A percentile compares a stretch with the other conserved stretches of the same genome.
These are phyloP conservation scores for Candida nanaspora DNA, from an alignment of 805 yeast species.

Conservation along the genomic window DNA sequence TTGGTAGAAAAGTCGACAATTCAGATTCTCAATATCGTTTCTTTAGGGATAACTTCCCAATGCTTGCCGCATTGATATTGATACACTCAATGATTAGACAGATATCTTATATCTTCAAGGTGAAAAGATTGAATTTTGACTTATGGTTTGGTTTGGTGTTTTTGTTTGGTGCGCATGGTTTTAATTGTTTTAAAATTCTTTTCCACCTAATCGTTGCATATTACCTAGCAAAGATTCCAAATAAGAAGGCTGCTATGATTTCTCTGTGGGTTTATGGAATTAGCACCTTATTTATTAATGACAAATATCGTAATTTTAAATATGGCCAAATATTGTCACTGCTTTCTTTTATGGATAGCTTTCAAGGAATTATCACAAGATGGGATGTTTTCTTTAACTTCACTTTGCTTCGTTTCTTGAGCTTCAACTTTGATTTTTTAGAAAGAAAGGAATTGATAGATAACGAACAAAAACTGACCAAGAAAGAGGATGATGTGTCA, in stretches of 20 bases:
- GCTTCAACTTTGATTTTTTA: conserved; percentile 73
- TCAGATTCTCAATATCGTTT: conserved; percentile 86
- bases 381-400: conserved; percentile 98
- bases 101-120: conserved; percentile 17
- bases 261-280: conserved; percentile 76
- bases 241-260: conserved; percentile 31
- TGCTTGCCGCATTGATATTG: conserved; percentile 47
- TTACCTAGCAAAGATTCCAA: conserved; percentile 34
- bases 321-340: conserved; percentile 34
- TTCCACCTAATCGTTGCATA: conserved; percentile 52
- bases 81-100: conserved; percentile 50
- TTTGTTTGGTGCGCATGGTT: conserved; percentile 72
- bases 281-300: conserved; percentile 72
- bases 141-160: conserved; percentile 62
- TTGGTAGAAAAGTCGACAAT: conserved; percentile 87
- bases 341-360: conserved; percentile 54
- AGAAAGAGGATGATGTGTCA: conserved; percentile 3
- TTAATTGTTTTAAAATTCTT: conserved; percentile 55
- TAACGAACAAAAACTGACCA: not conserved
- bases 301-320: conserved; percentile 47
- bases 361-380: conserved; percentile 70
- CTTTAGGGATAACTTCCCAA: conserved; percentile 72
- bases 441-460: conserved; percentile 25
- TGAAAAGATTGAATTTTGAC: conserved; percentile 60
- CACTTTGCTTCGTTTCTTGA: conserved; percentile 74